Percentiles rank a stretch among this genome's conserved stretches.
These are phyloP conservation scores for Aspergillus terreus DNA, from an alignment of 2,329 filamentous ascomycete genomes.

Conservation along the genomic window DNA sequence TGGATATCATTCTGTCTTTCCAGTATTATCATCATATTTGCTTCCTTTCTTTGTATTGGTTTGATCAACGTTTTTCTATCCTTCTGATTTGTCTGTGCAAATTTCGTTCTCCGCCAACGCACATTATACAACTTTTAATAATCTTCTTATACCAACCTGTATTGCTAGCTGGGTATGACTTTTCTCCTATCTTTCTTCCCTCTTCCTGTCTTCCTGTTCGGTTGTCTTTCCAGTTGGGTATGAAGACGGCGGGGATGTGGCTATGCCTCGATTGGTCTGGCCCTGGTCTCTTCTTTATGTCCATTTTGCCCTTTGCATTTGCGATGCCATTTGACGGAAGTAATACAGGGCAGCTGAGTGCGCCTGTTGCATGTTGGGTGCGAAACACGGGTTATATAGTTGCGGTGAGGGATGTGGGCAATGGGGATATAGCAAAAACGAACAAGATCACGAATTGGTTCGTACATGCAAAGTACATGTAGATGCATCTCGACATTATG, in stretches of 20 bases:
- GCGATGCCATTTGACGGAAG: conserved; percentile 23
- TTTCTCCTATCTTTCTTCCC: conserved; percentile 18
- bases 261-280: conserved; percentile 21
- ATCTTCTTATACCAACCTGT: conserved; percentile 32
- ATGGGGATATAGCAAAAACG: conserved; percentile 11
- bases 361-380: conserved; percentile 13
- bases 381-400: conserved; percentile 13
- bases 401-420: conserved; percentile 11
- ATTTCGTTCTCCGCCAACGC: conserved; percentile 22
- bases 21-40: conserved; percentile 15
- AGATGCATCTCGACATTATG: neutral
- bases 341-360: conserved; percentile 16
- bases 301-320: conserved; percentile 21
- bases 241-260: conserved; percentile 17
- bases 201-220: conserved; percentile 12
- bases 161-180: conserved; percentile 39
- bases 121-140: conserved; percentile 26
- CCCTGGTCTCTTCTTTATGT: conserved; percentile 19
- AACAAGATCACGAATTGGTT: conserved; percentile 6
- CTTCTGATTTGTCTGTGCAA: conserved; percentile 21
- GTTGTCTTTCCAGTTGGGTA: conserved; percentile 19
- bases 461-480: no score
- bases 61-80: conserved; percentile 15
- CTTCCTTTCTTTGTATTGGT: conserved; percentile 24
- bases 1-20: conserved; percentile 20